phyloP scores from a whole-genome alignment of 2,329 filamentous ascomycete species.

The Orbilia oligospora region DNA sequence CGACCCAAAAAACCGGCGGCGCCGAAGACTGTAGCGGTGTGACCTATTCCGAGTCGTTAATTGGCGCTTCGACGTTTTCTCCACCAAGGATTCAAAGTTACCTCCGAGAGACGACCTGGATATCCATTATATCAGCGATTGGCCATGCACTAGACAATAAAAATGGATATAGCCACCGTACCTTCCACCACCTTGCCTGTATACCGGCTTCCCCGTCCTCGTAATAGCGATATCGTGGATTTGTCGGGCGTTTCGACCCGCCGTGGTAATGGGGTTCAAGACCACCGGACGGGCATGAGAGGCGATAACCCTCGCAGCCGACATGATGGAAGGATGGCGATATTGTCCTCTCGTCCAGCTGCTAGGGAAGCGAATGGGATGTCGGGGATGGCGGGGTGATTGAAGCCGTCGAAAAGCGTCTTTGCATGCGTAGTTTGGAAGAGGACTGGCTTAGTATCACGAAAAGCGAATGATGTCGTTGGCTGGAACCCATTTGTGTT shows the following conservation, averaged over 20 bases:
- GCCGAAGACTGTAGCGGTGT: conserved; percentile 97
- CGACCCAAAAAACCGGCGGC: conserved; percentile 95
- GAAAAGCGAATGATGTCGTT: conserved; percentile 60
- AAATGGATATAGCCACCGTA: conserved; percentile 70
- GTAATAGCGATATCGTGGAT: conserved; percentile 91
- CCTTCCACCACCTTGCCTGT: conserved; percentile 85
- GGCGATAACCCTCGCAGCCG: conserved; percentile 63
- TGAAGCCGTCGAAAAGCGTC: conserved; percentile 33
- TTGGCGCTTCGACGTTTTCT: conserved; percentile 47
- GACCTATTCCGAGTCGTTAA: conserved; percentile 73
- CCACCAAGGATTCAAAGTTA: conserved; percentile 69
- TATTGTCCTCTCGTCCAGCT: conserved; percentile 31
- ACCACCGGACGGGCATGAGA: conserved; percentile 68
- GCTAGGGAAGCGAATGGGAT: conserved; percentile 30
- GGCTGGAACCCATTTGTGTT: conserved; percentile 49
- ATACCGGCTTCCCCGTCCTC: conserved; percentile 96
- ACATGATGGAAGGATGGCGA: conserved; percentile 40
- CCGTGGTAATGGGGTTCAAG: conserved; percentile 65
- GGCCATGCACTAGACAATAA: background rate
- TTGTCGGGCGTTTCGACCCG: conserved; percentile 69
- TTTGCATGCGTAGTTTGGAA: conserved; percentile 48
- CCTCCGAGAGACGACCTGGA: conserved; percentile 86
- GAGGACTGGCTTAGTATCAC: conserved; percentile 40
- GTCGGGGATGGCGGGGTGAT: conserved; percentile 23
- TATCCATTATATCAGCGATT: conserved; percentile 40